phyloP scores from a whole-genome alignment of 345 rosid species.

The Eucalyptus shirleyi region DNA sequence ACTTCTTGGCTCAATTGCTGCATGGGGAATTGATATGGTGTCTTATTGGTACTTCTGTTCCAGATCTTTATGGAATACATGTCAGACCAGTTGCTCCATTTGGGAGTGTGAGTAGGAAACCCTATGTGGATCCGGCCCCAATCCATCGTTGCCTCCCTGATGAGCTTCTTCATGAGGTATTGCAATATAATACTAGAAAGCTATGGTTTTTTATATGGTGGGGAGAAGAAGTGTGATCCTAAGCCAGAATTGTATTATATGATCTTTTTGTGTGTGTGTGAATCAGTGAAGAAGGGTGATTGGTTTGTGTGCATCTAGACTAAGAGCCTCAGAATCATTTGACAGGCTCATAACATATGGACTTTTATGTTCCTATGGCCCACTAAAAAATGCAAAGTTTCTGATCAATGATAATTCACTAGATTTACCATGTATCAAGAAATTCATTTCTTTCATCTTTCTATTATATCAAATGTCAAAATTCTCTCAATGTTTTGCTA shows the following conservation, averaged over 20 bases:
- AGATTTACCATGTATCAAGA: background rate
- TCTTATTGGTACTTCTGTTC: background rate
- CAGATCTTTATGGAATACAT: slow-evolving; percentile 89
- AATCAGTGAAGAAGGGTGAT: background rate
- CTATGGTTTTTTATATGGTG: background rate
- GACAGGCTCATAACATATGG: background rate
- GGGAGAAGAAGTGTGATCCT: background rate
- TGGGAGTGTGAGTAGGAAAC: slow-evolving; percentile 61
- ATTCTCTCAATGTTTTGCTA: background rate
- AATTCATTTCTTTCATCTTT: background rate
- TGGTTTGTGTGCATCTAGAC: background rate
- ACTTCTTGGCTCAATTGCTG: background rate
- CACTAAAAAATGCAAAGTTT: background rate
- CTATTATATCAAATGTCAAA: background rate
- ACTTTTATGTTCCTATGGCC: background rate
- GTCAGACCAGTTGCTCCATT: slow-evolving; percentile 78
- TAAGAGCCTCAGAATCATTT: background rate
- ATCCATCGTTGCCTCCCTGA: slow-evolving; percentile 83
- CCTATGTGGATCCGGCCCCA: slow-evolving; percentile 51
- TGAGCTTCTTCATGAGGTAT: slow-evolving; percentile 88
- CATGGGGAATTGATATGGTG: background rate
- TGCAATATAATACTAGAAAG: background rate
- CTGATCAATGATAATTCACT: background rate
- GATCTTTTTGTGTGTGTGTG: background rate
- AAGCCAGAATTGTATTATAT: background rate